phyloP scores from a whole-genome alignment of 108 stramenopile genomes.

The Skeletonema marinoi region DNA sequence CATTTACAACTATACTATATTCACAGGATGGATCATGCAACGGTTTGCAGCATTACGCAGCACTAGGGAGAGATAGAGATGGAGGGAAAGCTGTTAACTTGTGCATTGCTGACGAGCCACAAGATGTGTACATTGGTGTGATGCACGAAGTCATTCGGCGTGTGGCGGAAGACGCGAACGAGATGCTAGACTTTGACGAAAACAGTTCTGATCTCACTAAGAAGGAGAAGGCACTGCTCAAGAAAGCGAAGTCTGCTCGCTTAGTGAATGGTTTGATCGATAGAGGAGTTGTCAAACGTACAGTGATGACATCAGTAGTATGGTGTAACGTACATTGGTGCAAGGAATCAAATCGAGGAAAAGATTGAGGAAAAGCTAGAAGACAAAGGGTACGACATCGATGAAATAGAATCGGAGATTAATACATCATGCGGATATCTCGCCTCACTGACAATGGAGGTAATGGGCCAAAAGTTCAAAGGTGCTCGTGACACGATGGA shows the following conservation, averaged over 20 bases:
- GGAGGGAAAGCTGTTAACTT: constrained; percentile 99
- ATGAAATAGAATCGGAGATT: constrained; percentile 85
- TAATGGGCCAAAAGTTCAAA: constrained; percentile 93
- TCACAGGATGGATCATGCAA: constrained; percentile 96
- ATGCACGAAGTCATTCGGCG: constrained; percentile 88
- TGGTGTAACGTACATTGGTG: constrained; percentile 98
- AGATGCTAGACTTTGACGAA: constrained; percentile 61
- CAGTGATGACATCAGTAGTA: constrained; percentile 99
- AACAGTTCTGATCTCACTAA: constrained; percentile 61
- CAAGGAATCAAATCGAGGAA: constrained; percentile 94
- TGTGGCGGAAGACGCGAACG: constrained; percentile 75
- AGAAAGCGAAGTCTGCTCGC: constrained; percentile 70
- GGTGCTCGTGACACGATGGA: constrained; percentile 96
- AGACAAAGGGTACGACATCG: constrained; percentile 77
- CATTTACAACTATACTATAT: no score
- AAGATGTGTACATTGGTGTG: constrained; percentile 98
- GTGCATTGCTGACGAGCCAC: constrained; percentile 85
- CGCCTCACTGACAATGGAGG: constrained; percentile 91
- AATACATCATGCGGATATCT: constrained; percentile 87
- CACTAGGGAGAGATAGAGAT: constrained; percentile 93
- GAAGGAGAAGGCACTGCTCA: constrained; percentile 57
- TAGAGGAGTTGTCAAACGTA: constrained; percentile 98
- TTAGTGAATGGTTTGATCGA: constrained; percentile 90
- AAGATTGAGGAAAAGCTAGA: constrained; percentile 86
- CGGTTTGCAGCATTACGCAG: constrained; percentile 99